Evolutionary conservation across 2,329 filamentous ascomycete species (phyloP), one percentile per base, ranked within the genome.

Genomic region (Dryadomyces quercivorus): DNA sequence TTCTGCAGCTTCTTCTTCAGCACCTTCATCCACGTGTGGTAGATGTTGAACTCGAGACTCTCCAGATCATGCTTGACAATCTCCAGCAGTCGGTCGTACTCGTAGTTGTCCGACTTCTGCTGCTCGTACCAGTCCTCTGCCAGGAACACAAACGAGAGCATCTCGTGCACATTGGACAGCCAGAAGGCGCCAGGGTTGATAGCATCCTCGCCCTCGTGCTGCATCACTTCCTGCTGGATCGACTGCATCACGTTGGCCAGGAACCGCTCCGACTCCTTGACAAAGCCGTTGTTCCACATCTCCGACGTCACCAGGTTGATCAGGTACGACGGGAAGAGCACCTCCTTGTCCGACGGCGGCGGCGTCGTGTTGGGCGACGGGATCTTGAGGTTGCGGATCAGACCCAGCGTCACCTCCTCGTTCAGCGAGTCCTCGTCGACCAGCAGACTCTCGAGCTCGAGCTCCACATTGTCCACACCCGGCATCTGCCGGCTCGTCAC

Each of bases 241-340:
- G 91, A 95, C 72, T 97, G 93, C 93, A 98, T 98, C 60, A 98
- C 93, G 64, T 97, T 98, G 65, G 93, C 93, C 59, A 98, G 78
- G 80, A 98, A 98, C 54, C 92, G 87, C 72, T 98, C 93, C 4
- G 93, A 97, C 72, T 98, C 93, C 75, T 98, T 98, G 63, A 98
- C 93, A 66, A 96, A 98, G 49, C 93, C 93, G 64, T 98, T 98
- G 75, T 98, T 98, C 93, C 93, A 98, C 93, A 98, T 98, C 74
- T 98, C 93, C 16, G 91, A 97, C 13, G 93, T 98, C 59, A 98
- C 93, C 58, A 98, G 78, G 70, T 98, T 98, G 76, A 98, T 98
- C 63, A 98, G 84, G 69, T 97, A 98, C 10, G 93, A 92, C 38
- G 93, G 93, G 84, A 98, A 98, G 52, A 98, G 78, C 21, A 98